Percentiles rank a stretch among this genome's conserved stretches.
Evolutionary conservation across 495 filamentous ascomycete species (phyloP).

Genomic region (Oidiodendron maius): DNA sequence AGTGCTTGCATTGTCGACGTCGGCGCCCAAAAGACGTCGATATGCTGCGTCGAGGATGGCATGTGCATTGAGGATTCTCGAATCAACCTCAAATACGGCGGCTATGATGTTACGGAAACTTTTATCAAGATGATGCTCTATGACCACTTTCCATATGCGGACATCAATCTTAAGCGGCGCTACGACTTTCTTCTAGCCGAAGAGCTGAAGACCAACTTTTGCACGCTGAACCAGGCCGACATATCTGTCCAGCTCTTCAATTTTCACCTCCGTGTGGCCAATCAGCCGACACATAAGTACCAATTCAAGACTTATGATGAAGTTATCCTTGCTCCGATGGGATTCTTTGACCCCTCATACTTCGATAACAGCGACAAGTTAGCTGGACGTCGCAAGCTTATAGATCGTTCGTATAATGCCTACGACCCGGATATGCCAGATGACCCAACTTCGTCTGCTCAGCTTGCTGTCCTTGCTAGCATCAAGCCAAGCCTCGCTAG

Average conservation of each 20-base stretch:
- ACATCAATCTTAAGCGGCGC: slow-evolving; percentile 83
- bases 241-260: slow-evolving; percentile 75
- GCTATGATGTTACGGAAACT: slow-evolving; percentile 85
- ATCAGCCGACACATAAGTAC: slow-evolving; percentile 85
- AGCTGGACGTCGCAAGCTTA: slow-evolving; percentile 64
- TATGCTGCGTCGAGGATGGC: slow-evolving; percentile 95
- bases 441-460: slow-evolving; percentile 81
- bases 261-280: slow-evolving; percentile 83
- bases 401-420: slow-evolving; percentile 81
- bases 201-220: slow-evolving; percentile 86
- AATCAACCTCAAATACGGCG: slow-evolving; percentile 91
- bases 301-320: slow-evolving; percentile 94
- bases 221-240: slow-evolving; percentile 78
- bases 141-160: slow-evolving; percentile 87
- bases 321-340: slow-evolving; percentile 83
- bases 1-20: slow-evolving; percentile 93
- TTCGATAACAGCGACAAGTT: slow-evolving; percentile 81
- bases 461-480: slow-evolving; percentile 65
- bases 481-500: slow-evolving; percentile 55
- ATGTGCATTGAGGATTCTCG: slow-evolving; percentile 87
- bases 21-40: slow-evolving; percentile 95
- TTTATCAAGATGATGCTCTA: slow-evolving; percentile 97
- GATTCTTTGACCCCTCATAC: slow-evolving; percentile 77
- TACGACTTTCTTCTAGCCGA: slow-evolving; percentile 93
- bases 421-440: slow-evolving; percentile 80